Base-by-base conservation (phyloP, 2,329 filamentous ascomycete genomes). In the Talaromyces funiculosus region DNA sequence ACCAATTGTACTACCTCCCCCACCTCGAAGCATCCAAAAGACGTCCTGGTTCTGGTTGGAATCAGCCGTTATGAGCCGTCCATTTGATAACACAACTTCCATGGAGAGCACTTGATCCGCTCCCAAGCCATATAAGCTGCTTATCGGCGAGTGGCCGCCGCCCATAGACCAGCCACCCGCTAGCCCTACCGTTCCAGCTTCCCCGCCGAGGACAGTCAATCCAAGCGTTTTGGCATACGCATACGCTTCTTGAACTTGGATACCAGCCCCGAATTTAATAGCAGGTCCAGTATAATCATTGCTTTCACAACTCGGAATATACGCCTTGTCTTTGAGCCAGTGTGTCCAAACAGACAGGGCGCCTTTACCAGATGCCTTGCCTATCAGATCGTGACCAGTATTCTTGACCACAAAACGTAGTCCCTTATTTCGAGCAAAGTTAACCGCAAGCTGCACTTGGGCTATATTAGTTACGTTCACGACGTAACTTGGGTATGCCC, bases 11-110 rank as follows among this genome's bases (percentile, higher is more conserved):
- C 45, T 83, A 12, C 80, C 82, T 2, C 85, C 85, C 0, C 85
- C 84, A 2, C 84, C 84, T 47, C 76, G 76, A 1, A 87, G 71
- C 1, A 85, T 86, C 85, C 85, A 89, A 73, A 84, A 88, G 1
- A 88, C 73, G 55, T 87, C 85, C 0, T 74, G 61, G 63, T 87
- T 82, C 33, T 80, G 63, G 0, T 66, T 67, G 0, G 74, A 75
- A 7, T 75, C 80, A 0, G 83, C 83, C 2, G 71, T 78, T 2
- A 85, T 63, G 16, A 80, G 66, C n/a, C 75, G 62, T 3, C 84
- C 83, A 31, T 51, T 31, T 18, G 45, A 16, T 26, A 51, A 18
- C 8, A 51, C 45, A 18, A 51, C 81, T 61, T 84, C 77, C 58
- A 76, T 83, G 63, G 81, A 76, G 1, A 88, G 73, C 0, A 81